phyloP scores from a whole-genome alignment of 1,284 basidiomycete genomes.

The Malassezia globosa region DNA sequence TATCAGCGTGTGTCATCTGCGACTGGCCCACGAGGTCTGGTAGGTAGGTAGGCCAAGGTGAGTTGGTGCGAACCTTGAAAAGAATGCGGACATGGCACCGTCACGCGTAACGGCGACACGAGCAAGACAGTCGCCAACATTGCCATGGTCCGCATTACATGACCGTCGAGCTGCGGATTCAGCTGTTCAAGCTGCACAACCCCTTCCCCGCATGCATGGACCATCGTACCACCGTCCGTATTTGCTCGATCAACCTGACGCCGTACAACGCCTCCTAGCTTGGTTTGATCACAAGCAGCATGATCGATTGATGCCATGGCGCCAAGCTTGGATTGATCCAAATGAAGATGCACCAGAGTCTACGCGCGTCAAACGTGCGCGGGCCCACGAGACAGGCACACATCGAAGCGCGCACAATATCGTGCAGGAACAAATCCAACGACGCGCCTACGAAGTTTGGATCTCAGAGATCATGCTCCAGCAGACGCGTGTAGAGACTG shows the following conservation, averaged over 20 bases:
- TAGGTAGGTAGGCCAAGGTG: too few relatives aligned
- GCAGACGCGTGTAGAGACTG: slow-evolving; percentile 60
- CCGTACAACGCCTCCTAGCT: slow-evolving; percentile 27
- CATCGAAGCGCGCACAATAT: too few relatives aligned
- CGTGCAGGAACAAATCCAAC: slow-evolving; percentile 49
- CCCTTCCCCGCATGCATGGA: slow-evolving; percentile 10
- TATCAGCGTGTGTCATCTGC: too few relatives aligned
- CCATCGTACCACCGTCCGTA: slow-evolving; percentile 27
- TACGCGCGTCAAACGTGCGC: background rate
- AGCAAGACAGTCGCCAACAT: too few relatives aligned
- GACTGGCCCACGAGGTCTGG: too few relatives aligned
- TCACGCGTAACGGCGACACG: too few relatives aligned
- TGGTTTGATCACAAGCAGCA: slow-evolving; percentile 63
- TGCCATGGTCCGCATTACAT: too few relatives aligned
- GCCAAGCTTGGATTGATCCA: slow-evolving; percentile 54
- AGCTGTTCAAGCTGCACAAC: background rate
- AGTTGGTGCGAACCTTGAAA: too few relatives aligned
- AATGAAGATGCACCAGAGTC: background rate
- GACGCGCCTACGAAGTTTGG: slow-evolving; percentile 57
- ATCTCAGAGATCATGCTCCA: slow-evolving; percentile 93
- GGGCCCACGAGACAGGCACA: background rate
- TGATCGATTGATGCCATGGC: slow-evolving; percentile 71
- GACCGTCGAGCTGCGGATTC: too few relatives aligned
- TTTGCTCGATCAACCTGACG: slow-evolving; percentile 16
- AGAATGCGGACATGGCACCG: too few relatives aligned